Conservation (phyloP, 345 rosid species). For the Arabidopsis suecica region DNA sequence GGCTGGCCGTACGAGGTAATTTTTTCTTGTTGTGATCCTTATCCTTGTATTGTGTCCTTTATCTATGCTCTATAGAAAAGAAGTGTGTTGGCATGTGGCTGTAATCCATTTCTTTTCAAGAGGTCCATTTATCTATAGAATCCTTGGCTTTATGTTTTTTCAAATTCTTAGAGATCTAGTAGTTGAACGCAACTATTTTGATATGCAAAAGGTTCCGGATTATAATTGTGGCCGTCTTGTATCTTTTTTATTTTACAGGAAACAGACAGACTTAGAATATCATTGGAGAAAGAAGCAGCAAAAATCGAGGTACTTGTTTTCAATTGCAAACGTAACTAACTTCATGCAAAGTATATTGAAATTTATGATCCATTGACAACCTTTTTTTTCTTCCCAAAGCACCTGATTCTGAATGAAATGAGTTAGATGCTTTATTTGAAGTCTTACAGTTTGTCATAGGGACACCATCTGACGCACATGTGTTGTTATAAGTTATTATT, state of each 20-base stretch:
- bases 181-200: conserved; percentile 19
- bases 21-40: conserved; percentile 9
- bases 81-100: conserved; percentile 22
- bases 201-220: not conserved
- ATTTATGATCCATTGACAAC: conserved; percentile 7
- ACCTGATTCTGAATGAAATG: conserved; percentile 5
- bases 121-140: not conserved
- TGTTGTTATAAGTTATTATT: conserved; percentile 8
- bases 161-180: conserved; percentile 2
- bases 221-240: conserved; percentile 39
- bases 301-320: conserved; percentile 72
- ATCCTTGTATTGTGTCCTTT: conserved; percentile 7
- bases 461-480: conserved; percentile 27
- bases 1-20: conserved; percentile 99
- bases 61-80: conserved; percentile 7
- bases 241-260: conserved; percentile 63
- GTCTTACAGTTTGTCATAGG: conserved; percentile 9
- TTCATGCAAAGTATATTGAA: not conserved
- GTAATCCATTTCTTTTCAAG: conserved; percentile 5
- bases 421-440: conserved; percentile 8
- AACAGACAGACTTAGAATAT: conserved; percentile 67
- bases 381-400: not conserved
- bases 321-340: not conserved
- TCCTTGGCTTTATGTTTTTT: conserved; percentile 11
- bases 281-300: conserved; percentile 74